phyloP scores from a whole-genome alignment of 148 eudicot species.

The Suaeda aralocaspica region DNA sequence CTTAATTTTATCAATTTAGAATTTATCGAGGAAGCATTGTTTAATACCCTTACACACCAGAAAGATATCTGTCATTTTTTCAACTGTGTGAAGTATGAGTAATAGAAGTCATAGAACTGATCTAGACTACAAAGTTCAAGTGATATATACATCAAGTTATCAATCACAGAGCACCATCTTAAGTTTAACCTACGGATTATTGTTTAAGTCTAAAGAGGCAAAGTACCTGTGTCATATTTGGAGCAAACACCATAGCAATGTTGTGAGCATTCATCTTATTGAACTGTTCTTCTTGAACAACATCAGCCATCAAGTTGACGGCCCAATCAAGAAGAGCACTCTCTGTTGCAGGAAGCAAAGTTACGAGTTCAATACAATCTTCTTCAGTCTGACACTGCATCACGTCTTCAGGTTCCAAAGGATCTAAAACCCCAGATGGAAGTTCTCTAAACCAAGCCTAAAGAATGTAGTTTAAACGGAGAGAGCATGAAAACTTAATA shows the following conservation, averaged over 20 bases:
- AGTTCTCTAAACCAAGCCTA: conserved; percentile 99
- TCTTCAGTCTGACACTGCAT: conserved; percentile 89
- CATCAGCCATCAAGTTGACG: conserved; percentile 94
- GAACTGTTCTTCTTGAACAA: conserved; percentile 67
- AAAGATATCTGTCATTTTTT: background rate
- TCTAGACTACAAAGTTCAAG: background rate
- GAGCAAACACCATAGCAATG: conserved; percentile 94
- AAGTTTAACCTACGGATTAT: too few relatives aligned
- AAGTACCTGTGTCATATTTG: conserved; percentile 96
- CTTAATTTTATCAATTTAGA: too few relatives aligned
- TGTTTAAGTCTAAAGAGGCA: background rate
- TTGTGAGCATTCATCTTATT: conserved; percentile 97
- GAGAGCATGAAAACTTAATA: background rate
- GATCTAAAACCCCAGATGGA: conserved; percentile 79
- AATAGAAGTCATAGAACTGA: background rate
- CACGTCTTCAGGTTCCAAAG: conserved; percentile 78
- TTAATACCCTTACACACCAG: too few relatives aligned
- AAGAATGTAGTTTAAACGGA: conserved; percentile 2
- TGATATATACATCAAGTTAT: background rate
- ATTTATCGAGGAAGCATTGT: background rate
- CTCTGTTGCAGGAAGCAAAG: conserved; percentile 77
- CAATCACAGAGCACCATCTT: too few relatives aligned
- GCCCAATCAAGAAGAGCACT: conserved; percentile 87
- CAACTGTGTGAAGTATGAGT: too few relatives aligned
- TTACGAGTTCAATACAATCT: conserved; percentile 65